Percentiles rank a stretch among this genome's conserved stretches.
Conservation (phyloP, 345 rosid species). For the Lepidium sativum region DNA sequence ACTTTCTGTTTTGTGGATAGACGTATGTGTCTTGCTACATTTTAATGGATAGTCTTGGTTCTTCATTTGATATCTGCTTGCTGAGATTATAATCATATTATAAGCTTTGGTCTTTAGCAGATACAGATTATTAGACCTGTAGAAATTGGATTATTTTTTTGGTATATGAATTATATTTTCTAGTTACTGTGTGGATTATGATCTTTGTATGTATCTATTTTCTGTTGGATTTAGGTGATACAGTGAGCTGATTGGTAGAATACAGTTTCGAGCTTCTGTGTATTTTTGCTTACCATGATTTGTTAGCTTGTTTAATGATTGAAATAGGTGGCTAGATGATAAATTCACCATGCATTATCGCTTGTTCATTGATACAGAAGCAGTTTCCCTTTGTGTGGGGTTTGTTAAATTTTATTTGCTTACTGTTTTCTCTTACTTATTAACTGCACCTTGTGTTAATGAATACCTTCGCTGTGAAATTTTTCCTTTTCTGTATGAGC, state of each 20-base stretch:
- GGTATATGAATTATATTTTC: not conserved
- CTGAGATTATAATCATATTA: not conserved
- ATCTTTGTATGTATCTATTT: not conserved
- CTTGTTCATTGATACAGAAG: conserved; percentile 1
- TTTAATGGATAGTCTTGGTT: not conserved
- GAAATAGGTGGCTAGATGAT: not conserved
- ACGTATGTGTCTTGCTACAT: conserved; percentile 12
- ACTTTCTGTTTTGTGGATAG: too few relatives aligned
- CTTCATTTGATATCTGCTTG: conserved; percentile 3
- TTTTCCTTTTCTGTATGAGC: not conserved
- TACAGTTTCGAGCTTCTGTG: not conserved
- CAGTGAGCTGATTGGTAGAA: not conserved
- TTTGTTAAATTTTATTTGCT: not conserved
- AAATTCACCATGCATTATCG: not conserved
- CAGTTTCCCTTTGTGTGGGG: not conserved
- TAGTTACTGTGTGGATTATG: not conserved
- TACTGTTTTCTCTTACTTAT: not conserved
- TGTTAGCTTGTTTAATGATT: not conserved
- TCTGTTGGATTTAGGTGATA: conserved; percentile 1
- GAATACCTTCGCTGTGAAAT: not conserved
- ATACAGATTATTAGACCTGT: not conserved
- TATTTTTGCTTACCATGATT: conserved; percentile 4
- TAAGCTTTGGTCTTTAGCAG: not conserved
- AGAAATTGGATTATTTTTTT: not conserved
- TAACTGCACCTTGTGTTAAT: not conserved